Evolutionary conservation across 2,329 filamentous ascomycete genomes (phyloP), one percentile per base, ranked within the genome.

Genomic region (Sporothrix curviconia): DNA sequence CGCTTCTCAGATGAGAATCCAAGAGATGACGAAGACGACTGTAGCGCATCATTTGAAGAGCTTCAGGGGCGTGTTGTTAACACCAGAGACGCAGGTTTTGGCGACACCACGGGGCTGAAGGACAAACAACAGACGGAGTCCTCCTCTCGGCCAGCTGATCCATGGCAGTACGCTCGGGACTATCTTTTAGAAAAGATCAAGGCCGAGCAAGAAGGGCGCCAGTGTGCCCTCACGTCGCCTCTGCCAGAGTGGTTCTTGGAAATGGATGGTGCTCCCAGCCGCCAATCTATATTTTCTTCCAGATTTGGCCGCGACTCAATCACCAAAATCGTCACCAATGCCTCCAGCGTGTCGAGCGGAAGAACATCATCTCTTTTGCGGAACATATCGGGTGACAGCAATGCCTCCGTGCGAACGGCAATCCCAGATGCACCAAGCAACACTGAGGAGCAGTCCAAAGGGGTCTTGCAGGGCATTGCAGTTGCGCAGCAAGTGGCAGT

Each of bases 181-280:
- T 64, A 64, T 22, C 50, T 61, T 9, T 24, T 64, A 3, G 61
- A 62, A 17, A 64, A 62, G 36, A 49, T 55, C 15, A 52, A 39
- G 11, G 57, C 62, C 3, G 55, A 58, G 3, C 42, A 55, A 6
- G 58, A 61, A 15, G 61, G 62, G 1, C 56, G 59, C 6, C 37
- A 53, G 17, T 62, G 59, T 22, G 17, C 42, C 7, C 42, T 62
- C 5, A 15, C 49, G 2, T 54, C 59, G 7, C 62, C 62, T 1
- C 32, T 39, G 2, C 56, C 58, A 0, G 54, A 55, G 9, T 61
- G 59, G 60, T 43, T 60, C 32, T 7, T 9, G 11, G 36, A 57
- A 7, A 17, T 36, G 7, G 54, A 34, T 1, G 15, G 17, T 14
- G 3, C 12, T 9, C 49, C 43, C 19, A 50, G 46, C 32, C 42